phyloP scores from a whole-genome alignment of 345 rosid genomes.

The Salix udensis region DNA sequence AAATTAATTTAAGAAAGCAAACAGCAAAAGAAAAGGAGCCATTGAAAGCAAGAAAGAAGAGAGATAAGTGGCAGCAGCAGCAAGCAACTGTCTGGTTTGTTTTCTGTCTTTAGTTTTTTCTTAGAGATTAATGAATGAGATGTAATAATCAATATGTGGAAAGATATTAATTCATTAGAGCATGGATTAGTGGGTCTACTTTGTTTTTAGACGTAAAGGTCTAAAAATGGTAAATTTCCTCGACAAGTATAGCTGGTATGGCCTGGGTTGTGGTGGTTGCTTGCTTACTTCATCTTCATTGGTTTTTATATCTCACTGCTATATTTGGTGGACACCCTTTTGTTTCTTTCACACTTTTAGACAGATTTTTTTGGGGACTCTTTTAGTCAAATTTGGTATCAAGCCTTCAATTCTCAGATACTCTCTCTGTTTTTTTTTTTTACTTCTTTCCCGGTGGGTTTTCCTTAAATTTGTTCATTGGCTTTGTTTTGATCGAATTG shows the following conservation, averaged over 20 bases:
- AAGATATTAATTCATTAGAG: background rate
- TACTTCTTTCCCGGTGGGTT: background rate
- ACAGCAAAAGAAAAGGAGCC: background rate
- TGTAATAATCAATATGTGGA: background rate
- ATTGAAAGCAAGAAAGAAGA: background rate
- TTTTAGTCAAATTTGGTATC: background rate
- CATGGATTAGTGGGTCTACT: background rate
- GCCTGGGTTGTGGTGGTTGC: constrained; percentile 7
- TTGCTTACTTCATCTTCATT: constrained; percentile 6
- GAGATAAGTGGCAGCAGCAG: background rate
- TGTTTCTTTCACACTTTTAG: background rate
- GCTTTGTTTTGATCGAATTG: background rate
- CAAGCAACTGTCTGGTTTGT: background rate
- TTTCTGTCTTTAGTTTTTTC: background rate
- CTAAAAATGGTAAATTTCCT: background rate
- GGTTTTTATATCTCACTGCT: background rate
- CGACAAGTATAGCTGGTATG: background rate
- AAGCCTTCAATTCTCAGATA: background rate
- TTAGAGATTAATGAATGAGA: background rate
- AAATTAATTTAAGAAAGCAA: background rate
- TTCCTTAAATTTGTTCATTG: background rate
- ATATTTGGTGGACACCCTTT: background rate
- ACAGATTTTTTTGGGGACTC: background rate
- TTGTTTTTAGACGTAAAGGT: background rate
- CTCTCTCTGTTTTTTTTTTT: background rate